These are phyloP conservation scores for Zoysia japonica DNA, from an alignment of 176 grass and related monocot species.

Conservation along the genomic window DNA sequence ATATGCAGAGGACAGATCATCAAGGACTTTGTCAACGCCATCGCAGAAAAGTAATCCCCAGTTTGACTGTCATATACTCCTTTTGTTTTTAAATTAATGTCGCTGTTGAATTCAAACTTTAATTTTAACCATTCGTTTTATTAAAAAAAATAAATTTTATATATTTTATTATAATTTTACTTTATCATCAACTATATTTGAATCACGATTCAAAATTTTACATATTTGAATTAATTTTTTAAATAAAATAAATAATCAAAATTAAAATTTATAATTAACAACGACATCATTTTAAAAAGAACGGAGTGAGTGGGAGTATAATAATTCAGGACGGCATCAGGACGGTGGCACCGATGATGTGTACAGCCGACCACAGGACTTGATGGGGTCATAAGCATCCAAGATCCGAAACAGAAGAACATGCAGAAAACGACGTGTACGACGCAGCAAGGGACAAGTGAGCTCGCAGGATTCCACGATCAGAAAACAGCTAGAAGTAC, in stretches of 20 bases:
- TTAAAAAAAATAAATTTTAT: no score
- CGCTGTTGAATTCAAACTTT: no score
- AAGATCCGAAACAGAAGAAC: slow-evolving; percentile 5
- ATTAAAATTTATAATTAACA: no score
- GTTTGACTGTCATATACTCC: not conserved
- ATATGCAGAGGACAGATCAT: not conserved
- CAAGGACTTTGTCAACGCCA: not conserved
- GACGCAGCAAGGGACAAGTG: not conserved
- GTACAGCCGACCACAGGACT: not conserved
- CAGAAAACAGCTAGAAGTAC: not conserved
- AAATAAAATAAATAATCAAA: no score
- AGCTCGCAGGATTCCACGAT: not conserved
- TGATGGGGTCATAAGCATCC: not conserved
- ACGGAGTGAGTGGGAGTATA: not conserved
- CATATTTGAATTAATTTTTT: no score
- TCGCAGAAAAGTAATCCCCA: not conserved
- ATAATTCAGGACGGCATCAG: not conserved
- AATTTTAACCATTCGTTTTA: no score
- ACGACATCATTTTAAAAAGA: no score
- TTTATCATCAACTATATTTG: no score
- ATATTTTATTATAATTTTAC: no score
- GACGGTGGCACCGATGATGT: not conserved
- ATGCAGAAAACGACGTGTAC: not conserved
- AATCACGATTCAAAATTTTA: no score
- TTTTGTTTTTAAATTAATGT: no score